phyloP scores from a whole-genome alignment of 2,329 filamentous ascomycete species.

The Pseudogymnoascus sp. region DNA sequence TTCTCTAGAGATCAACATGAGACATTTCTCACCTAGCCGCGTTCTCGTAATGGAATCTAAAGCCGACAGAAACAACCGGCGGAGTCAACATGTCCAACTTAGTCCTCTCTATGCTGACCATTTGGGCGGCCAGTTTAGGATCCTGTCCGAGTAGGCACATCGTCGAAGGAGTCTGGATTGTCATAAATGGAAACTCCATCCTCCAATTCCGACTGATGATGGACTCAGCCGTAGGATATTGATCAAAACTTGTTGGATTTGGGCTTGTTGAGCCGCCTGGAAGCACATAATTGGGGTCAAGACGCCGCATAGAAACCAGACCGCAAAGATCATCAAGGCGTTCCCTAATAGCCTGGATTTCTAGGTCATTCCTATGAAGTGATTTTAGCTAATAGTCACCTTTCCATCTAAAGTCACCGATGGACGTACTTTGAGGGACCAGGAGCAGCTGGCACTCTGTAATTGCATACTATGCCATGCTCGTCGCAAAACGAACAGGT shows the following conservation, averaged over 20 bases:
- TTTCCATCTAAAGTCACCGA: neutral
- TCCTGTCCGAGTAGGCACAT: conserved; percentile 13
- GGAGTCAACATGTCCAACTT: neutral
- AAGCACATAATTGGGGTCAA: neutral
- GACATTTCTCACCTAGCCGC: neutral
- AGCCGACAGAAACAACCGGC: neutral
- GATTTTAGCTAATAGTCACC: conserved; percentile 4
- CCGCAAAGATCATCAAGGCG: conserved; percentile 10
- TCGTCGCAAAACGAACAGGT: conserved; percentile 18
- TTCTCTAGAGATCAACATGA: neutral
- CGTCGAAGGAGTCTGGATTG: conserved; percentile 15
- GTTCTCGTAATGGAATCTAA: neutral
- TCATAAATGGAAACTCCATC: conserved; percentile 15
- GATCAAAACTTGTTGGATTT: conserved; percentile 1
- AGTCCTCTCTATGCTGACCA: conserved; percentile 13
- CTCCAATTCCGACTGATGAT: conserved; percentile 16
- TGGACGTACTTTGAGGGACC: neutral
- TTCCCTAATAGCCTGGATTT: conserved; percentile 10
- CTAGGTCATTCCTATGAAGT: conserved; percentile 6
- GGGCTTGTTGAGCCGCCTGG: neutral
- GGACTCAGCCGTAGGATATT: conserved; percentile 14
- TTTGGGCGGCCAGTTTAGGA: conserved; percentile 10
- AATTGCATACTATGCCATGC: conserved; percentile 15
- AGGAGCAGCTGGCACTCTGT: conserved; percentile 3
- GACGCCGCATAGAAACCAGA: conserved; percentile 6